Evolutionary conservation across 2,329 filamentous ascomycete species (phyloP).

Genomic region (Cercospora sp.): DNA sequence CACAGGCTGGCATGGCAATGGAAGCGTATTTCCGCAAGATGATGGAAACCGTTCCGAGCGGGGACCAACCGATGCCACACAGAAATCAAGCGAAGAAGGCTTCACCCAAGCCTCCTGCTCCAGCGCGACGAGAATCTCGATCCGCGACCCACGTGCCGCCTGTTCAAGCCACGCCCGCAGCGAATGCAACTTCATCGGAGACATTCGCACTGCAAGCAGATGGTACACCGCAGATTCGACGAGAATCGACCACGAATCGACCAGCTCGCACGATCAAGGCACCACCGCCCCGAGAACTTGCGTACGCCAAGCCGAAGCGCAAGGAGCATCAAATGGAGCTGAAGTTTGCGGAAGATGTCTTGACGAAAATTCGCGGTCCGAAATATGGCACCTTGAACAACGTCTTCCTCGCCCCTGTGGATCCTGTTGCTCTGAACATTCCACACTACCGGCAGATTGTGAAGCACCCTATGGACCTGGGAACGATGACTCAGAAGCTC

Average conservation of each 20-base stretch:
- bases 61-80: constrained; percentile 57
- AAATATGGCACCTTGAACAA: constrained; percentile 69
- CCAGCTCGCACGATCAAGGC: constrained; percentile 94
- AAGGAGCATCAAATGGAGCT: constrained; percentile 88
- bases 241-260: constrained; percentile 79
- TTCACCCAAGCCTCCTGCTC: constrained; percentile 34
- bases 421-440: constrained; percentile 90
- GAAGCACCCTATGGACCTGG: constrained; percentile 94
- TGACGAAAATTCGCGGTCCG: constrained; percentile 73
- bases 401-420: constrained; percentile 81
- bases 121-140: constrained; percentile 38
- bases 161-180: constrained; percentile 41
- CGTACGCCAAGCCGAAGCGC: constrained; percentile 85
- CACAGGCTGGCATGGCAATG: constrained; percentile 64
- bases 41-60: constrained; percentile 60
- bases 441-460: constrained; percentile 91
- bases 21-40: constrained; percentile 61
- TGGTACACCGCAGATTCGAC: constrained; percentile 78
- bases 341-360: constrained; percentile 81
- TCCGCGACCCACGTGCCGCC: constrained; percentile 23
- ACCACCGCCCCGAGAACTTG: constrained; percentile 86
- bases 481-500: constrained; percentile 77
- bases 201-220: constrained; percentile 77
- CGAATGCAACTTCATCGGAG: constrained; percentile 49
- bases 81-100: constrained; percentile 48